A percentile compares a stretch with the other conserved stretches of the same genome.
Conservation (phyloP, 169 alveolate species). For the Plasmodium malariae region DNA sequence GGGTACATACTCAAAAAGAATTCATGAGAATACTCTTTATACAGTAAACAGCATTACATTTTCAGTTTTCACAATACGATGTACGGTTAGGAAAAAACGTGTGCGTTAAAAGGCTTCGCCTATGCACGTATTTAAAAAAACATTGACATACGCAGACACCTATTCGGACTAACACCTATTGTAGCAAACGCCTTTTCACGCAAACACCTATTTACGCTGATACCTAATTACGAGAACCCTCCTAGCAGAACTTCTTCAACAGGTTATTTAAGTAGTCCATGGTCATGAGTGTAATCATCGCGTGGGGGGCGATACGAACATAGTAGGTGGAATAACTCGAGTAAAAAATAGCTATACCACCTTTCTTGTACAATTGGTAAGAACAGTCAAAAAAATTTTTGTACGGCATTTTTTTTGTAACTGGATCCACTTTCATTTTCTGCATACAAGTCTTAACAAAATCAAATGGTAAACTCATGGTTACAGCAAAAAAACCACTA, state of each 20-base stretch:
- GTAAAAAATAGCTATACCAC: conserved; percentile 93
- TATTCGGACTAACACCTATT: too few relatives aligned
- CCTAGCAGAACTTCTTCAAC: conserved; percentile 41
- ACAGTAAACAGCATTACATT: too few relatives aligned
- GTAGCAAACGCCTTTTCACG: too few relatives aligned
- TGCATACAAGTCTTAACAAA: conserved; percentile 94
- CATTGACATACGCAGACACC: too few relatives aligned
- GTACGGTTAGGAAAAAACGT: too few relatives aligned
- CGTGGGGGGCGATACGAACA: conserved; percentile 97
- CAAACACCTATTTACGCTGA: too few relatives aligned
- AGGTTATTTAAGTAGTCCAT: conserved; percentile 87
- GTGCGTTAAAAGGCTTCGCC: too few relatives aligned
- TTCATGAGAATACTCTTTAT: too few relatives aligned
- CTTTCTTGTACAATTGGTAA: conserved; percentile 87
- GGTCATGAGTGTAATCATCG: conserved; percentile 92
- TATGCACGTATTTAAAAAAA: too few relatives aligned
- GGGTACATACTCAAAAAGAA: too few relatives aligned
- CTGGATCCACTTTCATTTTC: conserved; percentile 83
- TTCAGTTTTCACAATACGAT: too few relatives aligned
- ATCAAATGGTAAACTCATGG: conserved; percentile 97
- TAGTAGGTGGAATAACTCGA: conserved; percentile 95
- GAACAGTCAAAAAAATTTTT: conserved; percentile 91
- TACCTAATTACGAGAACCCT: neutral
- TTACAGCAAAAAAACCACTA: conserved; percentile 94
- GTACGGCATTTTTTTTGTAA: conserved; percentile 90